Percentiles rank a stretch among this genome's conserved stretches.
These are phyloP conservation scores for Daldinia caldariorum DNA, from an alignment of 495 filamentous ascomycete species.

Conservation along the genomic window DNA sequence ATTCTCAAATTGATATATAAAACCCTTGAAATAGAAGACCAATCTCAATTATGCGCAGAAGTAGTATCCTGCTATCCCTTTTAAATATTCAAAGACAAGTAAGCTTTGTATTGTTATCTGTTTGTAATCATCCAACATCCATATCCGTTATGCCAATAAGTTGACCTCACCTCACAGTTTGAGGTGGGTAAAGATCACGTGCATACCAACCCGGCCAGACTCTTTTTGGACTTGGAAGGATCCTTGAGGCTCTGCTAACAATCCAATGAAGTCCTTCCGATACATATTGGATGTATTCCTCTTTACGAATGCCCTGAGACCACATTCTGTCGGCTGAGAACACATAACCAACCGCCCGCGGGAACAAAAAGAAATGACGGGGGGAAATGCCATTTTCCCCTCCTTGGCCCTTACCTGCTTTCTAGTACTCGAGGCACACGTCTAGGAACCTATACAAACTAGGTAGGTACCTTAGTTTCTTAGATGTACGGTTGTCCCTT, in stretches of 20 bases:
- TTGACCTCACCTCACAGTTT: not conserved
- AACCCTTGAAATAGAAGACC: conserved; percentile 37
- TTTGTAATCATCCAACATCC: not conserved
- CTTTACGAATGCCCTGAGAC: not conserved
- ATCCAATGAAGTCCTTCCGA: not conserved
- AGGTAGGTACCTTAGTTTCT: too few relatives aligned
- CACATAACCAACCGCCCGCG: not conserved
- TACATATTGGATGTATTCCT: not conserved
- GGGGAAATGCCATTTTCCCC: not conserved
- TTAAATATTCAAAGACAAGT: not conserved
- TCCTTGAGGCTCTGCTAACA: conserved; percentile 4
- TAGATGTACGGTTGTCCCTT: not conserved
- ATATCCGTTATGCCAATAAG: not conserved
- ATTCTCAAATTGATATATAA: conserved; percentile 42
- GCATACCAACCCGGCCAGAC: not conserved
- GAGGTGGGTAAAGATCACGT: not conserved
- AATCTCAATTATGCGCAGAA: conserved; percentile 31
- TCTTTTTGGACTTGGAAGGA: not conserved
- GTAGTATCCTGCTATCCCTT: not conserved
- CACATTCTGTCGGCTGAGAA: not conserved
- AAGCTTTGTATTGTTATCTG: not conserved
- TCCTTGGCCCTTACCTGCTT: not conserved
- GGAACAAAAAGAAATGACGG: not conserved
- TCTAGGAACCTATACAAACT: too few relatives aligned
- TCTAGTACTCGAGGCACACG: not conserved